These are phyloP conservation scores for Circinella minor DNA, from an alignment of 371 early-diverging fungal species.

Conservation along the genomic window DNA sequence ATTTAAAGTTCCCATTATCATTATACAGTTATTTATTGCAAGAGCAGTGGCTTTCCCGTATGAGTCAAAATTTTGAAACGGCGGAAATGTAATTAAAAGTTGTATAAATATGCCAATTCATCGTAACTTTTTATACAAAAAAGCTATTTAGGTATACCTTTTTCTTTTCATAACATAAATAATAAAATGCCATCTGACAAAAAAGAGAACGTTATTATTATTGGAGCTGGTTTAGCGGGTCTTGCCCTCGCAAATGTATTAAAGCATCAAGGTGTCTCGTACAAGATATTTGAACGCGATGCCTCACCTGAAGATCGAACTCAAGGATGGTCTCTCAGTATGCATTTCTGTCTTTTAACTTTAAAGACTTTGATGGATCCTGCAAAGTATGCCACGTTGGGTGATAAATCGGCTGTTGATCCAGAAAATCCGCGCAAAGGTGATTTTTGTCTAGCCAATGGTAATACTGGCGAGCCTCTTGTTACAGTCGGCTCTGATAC, in stretches of 20 bases:
- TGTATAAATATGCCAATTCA: no score
- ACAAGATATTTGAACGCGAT: slow-evolving; percentile 39
- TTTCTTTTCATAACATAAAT: no score
- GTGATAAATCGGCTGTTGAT: slow-evolving; percentile 20
- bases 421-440: slow-evolving; percentile 10
- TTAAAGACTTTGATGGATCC: slow-evolving; percentile 12
- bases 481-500: not conserved
- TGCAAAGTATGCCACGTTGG: slow-evolving; percentile 11
- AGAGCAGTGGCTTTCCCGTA: no score
- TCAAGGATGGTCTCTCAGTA: slow-evolving; percentile 33
- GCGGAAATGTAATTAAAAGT: no score
- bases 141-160: no score
- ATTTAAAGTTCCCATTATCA: no score
- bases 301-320: slow-evolving; percentile 12
- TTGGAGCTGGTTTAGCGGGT: slow-evolving; percentile 45
- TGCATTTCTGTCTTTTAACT: slow-evolving; percentile 24
- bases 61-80: no score
- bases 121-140: no score
- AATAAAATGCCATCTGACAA: not conserved
- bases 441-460: slow-evolving; percentile 19
- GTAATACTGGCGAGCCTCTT: slow-evolving; percentile 1
- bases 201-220: slow-evolving; percentile 28
- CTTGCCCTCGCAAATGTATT: slow-evolving; percentile 34
- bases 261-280: slow-evolving; percentile 26
- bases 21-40: no score